These are phyloP conservation scores for Neospora caninum DNA, from an alignment of 169 alveolate species.

Conservation along the genomic window DNA sequence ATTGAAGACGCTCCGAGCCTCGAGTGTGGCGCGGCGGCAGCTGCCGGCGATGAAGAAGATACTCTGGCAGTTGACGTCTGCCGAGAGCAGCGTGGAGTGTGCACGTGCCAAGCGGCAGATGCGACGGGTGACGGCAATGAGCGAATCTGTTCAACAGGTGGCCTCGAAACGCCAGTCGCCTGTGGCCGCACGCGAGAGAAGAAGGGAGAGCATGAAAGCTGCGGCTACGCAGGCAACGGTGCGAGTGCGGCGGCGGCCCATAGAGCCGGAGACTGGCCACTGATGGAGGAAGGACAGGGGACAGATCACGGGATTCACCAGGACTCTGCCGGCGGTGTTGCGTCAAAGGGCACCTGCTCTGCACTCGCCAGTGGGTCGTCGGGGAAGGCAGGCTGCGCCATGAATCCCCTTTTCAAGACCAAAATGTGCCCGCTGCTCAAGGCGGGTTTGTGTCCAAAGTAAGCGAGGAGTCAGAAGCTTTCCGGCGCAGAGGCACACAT, in stretches of 20 bases:
- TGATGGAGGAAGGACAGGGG: no score
- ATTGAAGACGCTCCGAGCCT: not conserved
- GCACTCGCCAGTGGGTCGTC: not conserved
- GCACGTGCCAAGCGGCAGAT: not conserved
- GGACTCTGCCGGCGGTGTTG: no score
- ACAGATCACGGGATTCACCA: no score
- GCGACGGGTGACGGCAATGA: not conserved
- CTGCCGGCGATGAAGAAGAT: not conserved
- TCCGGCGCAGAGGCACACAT: not conserved
- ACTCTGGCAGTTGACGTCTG: not conserved
- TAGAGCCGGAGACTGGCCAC: no score
- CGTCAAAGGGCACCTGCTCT: not conserved
- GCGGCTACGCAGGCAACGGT: not conserved
- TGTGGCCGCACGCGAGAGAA: not conserved
- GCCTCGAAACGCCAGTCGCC: not conserved
- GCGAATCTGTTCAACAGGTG: not conserved
- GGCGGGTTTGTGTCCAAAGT: slow-evolving; percentile 61
- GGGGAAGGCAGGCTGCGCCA: not conserved
- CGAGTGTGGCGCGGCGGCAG: slow-evolving; percentile 8
- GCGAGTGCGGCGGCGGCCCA: no score
- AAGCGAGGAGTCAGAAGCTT: not conserved
- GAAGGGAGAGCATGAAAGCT: not conserved
- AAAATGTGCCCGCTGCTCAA: slow-evolving; percentile 65
- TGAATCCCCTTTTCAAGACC: slow-evolving; percentile 53
- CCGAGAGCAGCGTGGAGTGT: not conserved